Evolutionary conservation across 768 basidiomycete species (phyloP).

Genomic region (Panus rudis): DNA sequence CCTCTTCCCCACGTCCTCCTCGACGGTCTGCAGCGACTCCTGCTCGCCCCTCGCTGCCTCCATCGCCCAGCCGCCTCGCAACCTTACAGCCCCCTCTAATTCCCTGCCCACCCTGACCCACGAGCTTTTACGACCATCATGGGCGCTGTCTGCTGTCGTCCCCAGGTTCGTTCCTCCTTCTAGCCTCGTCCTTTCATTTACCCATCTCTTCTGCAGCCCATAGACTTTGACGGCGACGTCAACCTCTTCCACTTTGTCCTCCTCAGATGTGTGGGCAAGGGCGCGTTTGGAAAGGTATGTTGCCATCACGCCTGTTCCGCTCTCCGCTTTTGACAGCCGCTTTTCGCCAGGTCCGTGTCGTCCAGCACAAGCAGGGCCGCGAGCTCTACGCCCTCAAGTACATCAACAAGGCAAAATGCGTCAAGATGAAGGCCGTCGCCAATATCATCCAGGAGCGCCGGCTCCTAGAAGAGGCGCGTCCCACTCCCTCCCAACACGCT

Average conservation of each 20-base stretch:
- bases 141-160: slow-evolving; percentile 84
- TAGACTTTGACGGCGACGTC: slow-evolving; percentile 93
- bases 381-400: slow-evolving; percentile 97
- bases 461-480: slow-evolving; percentile 83
- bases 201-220: slow-evolving; percentile 45
- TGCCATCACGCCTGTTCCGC: slow-evolving; percentile 1
- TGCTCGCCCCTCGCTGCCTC: slow-evolving; percentile 6
- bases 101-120: slow-evolving; percentile 6
- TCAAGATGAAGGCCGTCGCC: slow-evolving; percentile 97
- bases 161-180: slow-evolving; percentile 44
- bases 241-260: slow-evolving; percentile 97
- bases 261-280: slow-evolving; percentile 94
- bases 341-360: slow-evolving; percentile 80
- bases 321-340: slow-evolving; percentile 5
- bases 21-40: slow-evolving; percentile 9
- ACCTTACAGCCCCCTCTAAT: slow-evolving; percentile 4
- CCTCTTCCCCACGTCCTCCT: slow-evolving; percentile 9
- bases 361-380: slow-evolving; percentile 98
- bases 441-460: slow-evolving; percentile 97
- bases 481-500: background rate
- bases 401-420: slow-evolving; percentile 97
- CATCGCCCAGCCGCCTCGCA: no score
- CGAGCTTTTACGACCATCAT: slow-evolving; percentile 32
- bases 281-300: slow-evolving; percentile 93
- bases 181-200: background rate